Evolutionary conservation across 345 rosid genomes (phyloP).

Genomic region (Angophora floribunda): DNA sequence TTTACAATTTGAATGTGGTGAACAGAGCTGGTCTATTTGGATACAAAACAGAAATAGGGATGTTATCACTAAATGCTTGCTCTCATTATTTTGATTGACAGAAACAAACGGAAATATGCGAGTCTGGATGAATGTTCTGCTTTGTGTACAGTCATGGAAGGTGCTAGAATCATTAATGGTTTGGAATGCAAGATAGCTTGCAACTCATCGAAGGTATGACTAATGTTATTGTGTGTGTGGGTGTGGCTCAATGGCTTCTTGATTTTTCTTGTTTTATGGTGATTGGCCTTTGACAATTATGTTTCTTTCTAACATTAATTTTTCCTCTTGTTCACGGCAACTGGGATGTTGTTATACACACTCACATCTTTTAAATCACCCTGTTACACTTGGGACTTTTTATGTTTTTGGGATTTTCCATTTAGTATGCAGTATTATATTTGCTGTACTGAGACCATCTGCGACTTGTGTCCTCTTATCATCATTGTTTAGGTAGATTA

Average conservation of each 20-base stretch:
- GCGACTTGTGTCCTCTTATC: neutral
- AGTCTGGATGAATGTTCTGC: constrained; percentile 67
- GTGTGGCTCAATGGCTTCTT: neutral
- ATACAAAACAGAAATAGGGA: neutral
- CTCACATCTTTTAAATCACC: no score
- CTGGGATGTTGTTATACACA: neutral
- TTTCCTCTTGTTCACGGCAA: neutral
- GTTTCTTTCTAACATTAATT: neutral
- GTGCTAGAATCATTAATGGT: constrained; percentile 70
- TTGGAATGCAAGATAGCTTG: constrained; percentile 92
- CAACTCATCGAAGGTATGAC: constrained; percentile 71
- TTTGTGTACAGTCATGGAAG: constrained; percentile 60
- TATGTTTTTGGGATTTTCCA: neutral
- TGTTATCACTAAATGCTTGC: neutral
- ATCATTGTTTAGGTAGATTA: neutral
- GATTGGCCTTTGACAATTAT: neutral
- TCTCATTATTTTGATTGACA: constrained; percentile 16
- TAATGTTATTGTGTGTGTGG: neutral
- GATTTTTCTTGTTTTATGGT: neutral
- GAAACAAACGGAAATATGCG: constrained; percentile 64
- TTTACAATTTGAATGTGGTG: neutral
- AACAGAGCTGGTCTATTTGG: neutral
- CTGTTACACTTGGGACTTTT: neutral
- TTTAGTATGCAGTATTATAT: neutral
- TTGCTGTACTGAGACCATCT: neutral